phyloP scores from a whole-genome alignment of 2,329 filamentous ascomycete species.

The Didymella pinodella region DNA sequence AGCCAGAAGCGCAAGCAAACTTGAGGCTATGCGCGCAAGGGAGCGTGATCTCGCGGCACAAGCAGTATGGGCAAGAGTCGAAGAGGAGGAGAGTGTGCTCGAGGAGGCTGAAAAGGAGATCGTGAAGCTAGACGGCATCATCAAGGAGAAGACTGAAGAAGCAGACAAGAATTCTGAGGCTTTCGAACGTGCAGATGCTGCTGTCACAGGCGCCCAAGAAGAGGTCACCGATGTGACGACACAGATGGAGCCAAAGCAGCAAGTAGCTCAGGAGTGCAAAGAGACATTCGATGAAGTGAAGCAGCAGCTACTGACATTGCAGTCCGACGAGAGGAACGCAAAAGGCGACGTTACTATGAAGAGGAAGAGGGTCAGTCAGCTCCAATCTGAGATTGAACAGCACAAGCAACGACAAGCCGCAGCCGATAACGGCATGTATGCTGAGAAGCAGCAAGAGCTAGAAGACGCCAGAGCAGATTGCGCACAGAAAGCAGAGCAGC shows the following conservation, averaged over 20 bases:
- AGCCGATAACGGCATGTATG: conserved; percentile 73
- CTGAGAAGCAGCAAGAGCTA: conserved; percentile 67
- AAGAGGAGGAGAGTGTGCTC: conserved; percentile 70
- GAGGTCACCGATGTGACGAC: conserved; percentile 44
- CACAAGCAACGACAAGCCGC: conserved; percentile 67
- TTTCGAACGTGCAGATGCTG: conserved; percentile 55
- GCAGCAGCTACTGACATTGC: conserved; percentile 61
- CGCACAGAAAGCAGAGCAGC: conserved; percentile 54
- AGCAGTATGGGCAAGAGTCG: conserved; percentile 87
- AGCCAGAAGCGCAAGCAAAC: conserved; percentile 70
- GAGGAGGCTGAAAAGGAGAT: conserved; percentile 41
- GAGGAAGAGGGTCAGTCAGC: conserved; percentile 53
- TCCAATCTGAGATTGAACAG: conserved; percentile 57
- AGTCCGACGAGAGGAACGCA: conserved; percentile 71
- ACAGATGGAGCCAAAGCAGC: conserved; percentile 55
- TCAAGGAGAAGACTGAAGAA: conserved; percentile 56
- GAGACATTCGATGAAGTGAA: conserved; percentile 63
- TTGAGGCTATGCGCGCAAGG: conserved; percentile 69
- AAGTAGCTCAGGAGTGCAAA: conserved; percentile 60
- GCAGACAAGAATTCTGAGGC: conserved; percentile 55
- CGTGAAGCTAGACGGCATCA: conserved; percentile 53
- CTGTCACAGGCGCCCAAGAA: conserved; percentile 48
- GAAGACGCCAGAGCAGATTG: conserved; percentile 64
- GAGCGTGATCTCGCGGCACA: conserved; percentile 69
- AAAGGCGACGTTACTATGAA: conserved; percentile 64